Percentiles rank a stretch among this genome's conserved stretches.
These are phyloP conservation scores for Nigrospora osmanthi DNA, from an alignment of 2,329 filamentous ascomycete species.

Conservation along the genomic window DNA sequence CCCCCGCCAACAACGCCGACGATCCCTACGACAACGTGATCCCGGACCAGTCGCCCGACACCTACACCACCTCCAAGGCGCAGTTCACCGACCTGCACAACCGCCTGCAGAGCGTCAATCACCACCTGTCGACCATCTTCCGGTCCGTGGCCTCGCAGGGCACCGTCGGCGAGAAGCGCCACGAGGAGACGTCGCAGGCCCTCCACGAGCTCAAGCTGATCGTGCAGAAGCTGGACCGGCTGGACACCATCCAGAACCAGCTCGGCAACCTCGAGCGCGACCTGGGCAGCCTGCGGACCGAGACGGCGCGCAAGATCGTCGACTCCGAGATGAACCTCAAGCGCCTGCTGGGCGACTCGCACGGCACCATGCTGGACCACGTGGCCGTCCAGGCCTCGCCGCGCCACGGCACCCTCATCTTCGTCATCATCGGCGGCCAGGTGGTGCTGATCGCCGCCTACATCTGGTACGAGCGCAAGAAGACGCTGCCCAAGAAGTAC, in stretches of 20 bases:
- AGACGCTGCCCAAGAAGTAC: constrained; percentile 85
- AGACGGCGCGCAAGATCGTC: constrained; percentile 41
- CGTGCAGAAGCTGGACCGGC: constrained; percentile 33
- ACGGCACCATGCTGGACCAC: constrained; percentile 38
- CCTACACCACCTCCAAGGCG: constrained; percentile 38
- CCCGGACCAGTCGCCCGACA: constrained; percentile 38
- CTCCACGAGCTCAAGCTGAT: constrained; percentile 38
- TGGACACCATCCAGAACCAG: constrained; percentile 34
- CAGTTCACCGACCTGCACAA: constrained; percentile 84
- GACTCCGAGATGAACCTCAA: constrained; percentile 44
- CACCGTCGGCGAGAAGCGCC: constrained; percentile 44
- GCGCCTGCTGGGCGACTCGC: constrained; percentile 43
- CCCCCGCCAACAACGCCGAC: constrained; percentile 12
- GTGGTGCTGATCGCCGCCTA: constrained; percentile 62
- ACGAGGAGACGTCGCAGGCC: constrained; percentile 43
- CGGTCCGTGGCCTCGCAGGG: constrained; percentile 44
- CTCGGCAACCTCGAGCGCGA: constrained; percentile 49
- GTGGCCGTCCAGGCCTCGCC: constrained; percentile 37
- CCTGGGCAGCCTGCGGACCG: constrained; percentile 47
- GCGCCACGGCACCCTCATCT: constrained; percentile 49
- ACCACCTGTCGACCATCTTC: constrained; percentile 59
- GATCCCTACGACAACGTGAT: constrained; percentile 31
- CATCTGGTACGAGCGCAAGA: constrained; percentile 71
- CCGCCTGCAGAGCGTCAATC: constrained; percentile 66
- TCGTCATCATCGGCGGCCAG: constrained; percentile 69